Evolutionary conservation across 2,329 filamentous ascomycete genomes (phyloP), one percentile per base, ranked within the genome.

Genomic region (Colletotrichum sp.): DNA sequence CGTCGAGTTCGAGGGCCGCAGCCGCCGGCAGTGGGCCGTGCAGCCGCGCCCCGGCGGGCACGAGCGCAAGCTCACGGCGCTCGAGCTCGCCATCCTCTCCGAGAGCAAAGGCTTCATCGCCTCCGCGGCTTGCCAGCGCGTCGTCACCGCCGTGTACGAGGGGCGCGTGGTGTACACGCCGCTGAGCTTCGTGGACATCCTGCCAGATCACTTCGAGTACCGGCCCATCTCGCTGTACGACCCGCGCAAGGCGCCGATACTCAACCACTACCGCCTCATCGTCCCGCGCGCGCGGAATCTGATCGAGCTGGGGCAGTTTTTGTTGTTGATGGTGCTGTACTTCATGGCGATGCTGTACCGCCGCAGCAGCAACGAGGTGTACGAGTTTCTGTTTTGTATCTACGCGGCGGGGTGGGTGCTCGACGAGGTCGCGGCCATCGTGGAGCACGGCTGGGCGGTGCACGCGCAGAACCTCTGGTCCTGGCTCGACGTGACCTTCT

Each of bases 391-490:
- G 3, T 95, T 95, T 81, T 86, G 88, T 69, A 81, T 94, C 5
- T 95, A 94, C 79, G 89, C 90, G 4, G 85, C 89, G 4, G 93
- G 93, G 6, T 95, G 93, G 93, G 89, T 91, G 5, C 85, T 94
- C 3, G 92, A 94, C 79, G 92, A 93, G 78, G 87, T 93, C 76
- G 90, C 92, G 1, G 91, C 92, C 3, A 91, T 94, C 57, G 87
- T 93, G 13, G 93, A 94, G 81, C 93, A 95, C 79, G 88, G 86
- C 34, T 88, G 86, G 93, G 89, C 91, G 63, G 93, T 95, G 2
- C 93, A 95, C 78, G 93, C 93, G 0, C 93, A 95, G 81, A 94
- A 94, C 79, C 86, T 95, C 7, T 95, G 93, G 93, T 93, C 93
- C 0, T 95, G 95, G 79, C 88, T 95, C 18, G 93, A 95, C 81